Percentiles rank a stretch among this genome's conserved stretches.
Evolutionary conservation across 2,329 filamentous ascomycete species (phyloP).

Genomic region (Colletotrichum musae): DNA sequence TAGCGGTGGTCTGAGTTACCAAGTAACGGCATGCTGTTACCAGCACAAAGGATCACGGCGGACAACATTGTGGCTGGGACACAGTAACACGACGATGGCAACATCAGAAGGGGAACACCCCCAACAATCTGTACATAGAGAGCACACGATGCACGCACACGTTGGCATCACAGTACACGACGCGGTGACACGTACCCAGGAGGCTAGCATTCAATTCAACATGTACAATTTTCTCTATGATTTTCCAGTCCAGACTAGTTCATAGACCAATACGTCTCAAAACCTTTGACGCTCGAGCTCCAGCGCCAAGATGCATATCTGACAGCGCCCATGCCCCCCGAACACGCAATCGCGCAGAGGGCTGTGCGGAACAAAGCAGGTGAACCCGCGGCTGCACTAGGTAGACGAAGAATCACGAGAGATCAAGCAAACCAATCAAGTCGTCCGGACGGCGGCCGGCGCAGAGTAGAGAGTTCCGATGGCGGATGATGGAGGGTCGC

Average conservation of each 20-base stretch:
- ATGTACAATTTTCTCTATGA: background rate
- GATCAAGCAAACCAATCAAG: background rate
- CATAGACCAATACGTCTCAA: background rate
- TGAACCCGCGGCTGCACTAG: background rate
- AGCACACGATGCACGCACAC: conserved; percentile 4
- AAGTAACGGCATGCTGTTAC: background rate
- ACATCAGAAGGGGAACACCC: background rate
- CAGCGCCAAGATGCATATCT: background rate
- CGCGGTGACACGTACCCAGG: background rate
- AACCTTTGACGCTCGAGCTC: background rate
- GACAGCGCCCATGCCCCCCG: background rate
- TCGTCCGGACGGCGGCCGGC: background rate
- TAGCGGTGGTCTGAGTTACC: background rate
- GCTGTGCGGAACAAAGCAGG: background rate
- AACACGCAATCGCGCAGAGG: conserved; percentile 2
- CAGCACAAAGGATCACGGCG: background rate
- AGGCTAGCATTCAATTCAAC: background rate
- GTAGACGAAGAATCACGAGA: background rate
- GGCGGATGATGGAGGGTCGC: conserved; percentile 5
- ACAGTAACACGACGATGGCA: background rate
- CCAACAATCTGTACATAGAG: conserved; percentile 2
- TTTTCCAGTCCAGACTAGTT: too few species aligned
- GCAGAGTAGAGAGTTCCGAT: conserved; percentile 15
- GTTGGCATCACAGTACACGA: conserved; percentile 5
- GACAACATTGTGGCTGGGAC: background rate